These are phyloP conservation scores for Ettlia oleoabundans DNA, from an alignment of 139 green algal species.

Conservation along the genomic window DNA sequence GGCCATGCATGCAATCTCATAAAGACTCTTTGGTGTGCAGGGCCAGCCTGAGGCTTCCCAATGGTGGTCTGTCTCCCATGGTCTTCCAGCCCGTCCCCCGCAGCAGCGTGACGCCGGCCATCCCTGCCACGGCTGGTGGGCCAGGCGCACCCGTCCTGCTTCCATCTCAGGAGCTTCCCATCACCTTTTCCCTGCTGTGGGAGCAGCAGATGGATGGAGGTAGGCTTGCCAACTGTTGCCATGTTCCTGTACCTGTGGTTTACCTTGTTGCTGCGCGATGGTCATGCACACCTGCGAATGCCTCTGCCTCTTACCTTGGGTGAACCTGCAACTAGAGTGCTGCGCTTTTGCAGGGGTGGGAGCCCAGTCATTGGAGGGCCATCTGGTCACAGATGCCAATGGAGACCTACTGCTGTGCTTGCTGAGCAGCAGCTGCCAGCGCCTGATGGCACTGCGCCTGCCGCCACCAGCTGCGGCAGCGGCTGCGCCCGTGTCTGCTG, in stretches of 20 bases:
- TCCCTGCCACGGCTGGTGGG: background rate
- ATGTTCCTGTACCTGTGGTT: too few relatives aligned
- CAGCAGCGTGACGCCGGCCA: background rate
- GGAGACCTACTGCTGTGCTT: slow-evolving; percentile 57
- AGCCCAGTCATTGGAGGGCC: slow-evolving; percentile 17
- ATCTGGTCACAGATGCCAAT: slow-evolving; percentile 50
- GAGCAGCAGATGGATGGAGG: slow-evolving; percentile 38
- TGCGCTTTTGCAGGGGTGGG: background rate
- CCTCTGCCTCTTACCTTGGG: too few relatives aligned
- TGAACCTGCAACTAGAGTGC: too few relatives aligned
- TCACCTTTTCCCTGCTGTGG: slow-evolving; percentile 38
- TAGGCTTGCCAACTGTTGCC: too few relatives aligned
- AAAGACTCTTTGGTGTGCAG: too few relatives aligned
- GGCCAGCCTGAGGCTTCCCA: slow-evolving; percentile 40
- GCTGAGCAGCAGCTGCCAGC: slow-evolving; percentile 27
- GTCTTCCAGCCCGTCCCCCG: slow-evolving; percentile 46
- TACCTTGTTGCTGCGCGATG: too few relatives aligned
- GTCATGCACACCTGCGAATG: too few relatives aligned
- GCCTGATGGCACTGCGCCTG: slow-evolving; percentile 36
- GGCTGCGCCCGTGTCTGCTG: background rate
- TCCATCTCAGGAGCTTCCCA: slow-evolving; percentile 2
- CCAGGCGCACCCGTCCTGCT: background rate
- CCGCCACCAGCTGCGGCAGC: background rate
- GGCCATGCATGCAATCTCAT: too few relatives aligned
- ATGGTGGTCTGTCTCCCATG: slow-evolving; percentile 50